These are phyloP conservation scores for Xanthoceras sorbifolium DNA, from an alignment of 345 rosid genomes.

Conservation along the genomic window DNA sequence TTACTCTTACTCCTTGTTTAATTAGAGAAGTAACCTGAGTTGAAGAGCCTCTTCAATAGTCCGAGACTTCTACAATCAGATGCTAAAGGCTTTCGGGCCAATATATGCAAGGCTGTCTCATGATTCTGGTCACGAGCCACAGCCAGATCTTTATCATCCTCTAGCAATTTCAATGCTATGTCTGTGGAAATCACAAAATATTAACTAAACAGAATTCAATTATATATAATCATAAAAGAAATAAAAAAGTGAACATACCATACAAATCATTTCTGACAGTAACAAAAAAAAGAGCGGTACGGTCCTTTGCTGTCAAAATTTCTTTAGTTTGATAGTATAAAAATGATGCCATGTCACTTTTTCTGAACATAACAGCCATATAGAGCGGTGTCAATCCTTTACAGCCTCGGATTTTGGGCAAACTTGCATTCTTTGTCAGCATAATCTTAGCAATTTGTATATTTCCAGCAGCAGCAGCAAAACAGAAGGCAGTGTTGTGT, in stretches of 20 bases:
- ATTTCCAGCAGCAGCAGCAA: background rate
- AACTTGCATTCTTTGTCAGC: background rate
- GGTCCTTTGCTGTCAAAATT: background rate
- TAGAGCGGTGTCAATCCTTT: background rate
- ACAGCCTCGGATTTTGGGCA: background rate
- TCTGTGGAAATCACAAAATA: background rate
- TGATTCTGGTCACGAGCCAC: background rate
- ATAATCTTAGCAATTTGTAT: background rate
- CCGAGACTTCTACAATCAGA: background rate
- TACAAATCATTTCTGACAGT: background rate
- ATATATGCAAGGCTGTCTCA: background rate
- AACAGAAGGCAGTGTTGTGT: constrained; percentile 10
- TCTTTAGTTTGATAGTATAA: background rate
- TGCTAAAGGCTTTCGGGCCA: background rate
- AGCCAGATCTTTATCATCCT: background rate
- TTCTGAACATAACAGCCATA: background rate
- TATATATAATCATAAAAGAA: too few relatives aligned
- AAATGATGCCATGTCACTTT: background rate
- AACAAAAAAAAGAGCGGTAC: background rate
- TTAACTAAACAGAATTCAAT: too few relatives aligned
- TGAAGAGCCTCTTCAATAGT: background rate
- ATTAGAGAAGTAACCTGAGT: background rate
- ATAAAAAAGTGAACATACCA: too few relatives aligned
- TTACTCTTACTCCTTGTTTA: too few relatives aligned
- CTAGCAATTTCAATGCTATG: background rate